These are phyloP conservation scores for Apiotrichum gamsii DNA, from an alignment of 1,284 basidiomycete species.

Conservation along the genomic window DNA sequence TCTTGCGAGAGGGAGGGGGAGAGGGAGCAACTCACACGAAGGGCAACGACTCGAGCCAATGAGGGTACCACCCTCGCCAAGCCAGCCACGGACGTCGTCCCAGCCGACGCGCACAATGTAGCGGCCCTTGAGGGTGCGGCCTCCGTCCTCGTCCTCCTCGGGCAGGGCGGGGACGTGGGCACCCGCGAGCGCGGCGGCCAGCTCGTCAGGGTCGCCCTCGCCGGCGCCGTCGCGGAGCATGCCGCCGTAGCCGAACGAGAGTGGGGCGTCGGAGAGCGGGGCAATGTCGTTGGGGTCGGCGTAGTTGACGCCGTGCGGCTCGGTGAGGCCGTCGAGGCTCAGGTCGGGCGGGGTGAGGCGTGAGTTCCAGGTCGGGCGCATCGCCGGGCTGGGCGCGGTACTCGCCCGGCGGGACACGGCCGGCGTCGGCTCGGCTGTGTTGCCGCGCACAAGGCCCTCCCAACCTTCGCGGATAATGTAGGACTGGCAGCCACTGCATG, in stretches of 20 bases:
- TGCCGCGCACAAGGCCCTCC: constrained; percentile 73
- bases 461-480: constrained; percentile 96
- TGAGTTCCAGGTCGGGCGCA: constrained; percentile 25
- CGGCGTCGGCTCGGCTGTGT: constrained; percentile 43
- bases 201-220: constrained; percentile 52
- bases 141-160: constrained; percentile 47
- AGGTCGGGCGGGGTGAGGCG: constrained; percentile 29
- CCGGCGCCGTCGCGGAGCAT: constrained; percentile 85
- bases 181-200: constrained; percentile 35
- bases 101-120: constrained; percentile 96
- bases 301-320: constrained; percentile 23
- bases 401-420: constrained; percentile 21
- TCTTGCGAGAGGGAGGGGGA: neutral
- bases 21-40: constrained; percentile 50
- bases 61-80: constrained; percentile 89
- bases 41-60: constrained; percentile 91
- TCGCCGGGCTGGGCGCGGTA: constrained; percentile 23
- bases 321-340: constrained; percentile 13
- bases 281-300: constrained; percentile 29
- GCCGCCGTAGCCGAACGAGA: constrained; percentile 85
- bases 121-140: constrained; percentile 68
- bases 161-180: constrained; percentile 30
- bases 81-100: constrained; percentile 97
- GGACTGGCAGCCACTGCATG: constrained; percentile 85
- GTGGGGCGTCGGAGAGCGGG: constrained; percentile 40